phyloP scores from a whole-genome alignment of 2,329 filamentous ascomycete species.

The Chaetomiaceae sp. region DNA sequence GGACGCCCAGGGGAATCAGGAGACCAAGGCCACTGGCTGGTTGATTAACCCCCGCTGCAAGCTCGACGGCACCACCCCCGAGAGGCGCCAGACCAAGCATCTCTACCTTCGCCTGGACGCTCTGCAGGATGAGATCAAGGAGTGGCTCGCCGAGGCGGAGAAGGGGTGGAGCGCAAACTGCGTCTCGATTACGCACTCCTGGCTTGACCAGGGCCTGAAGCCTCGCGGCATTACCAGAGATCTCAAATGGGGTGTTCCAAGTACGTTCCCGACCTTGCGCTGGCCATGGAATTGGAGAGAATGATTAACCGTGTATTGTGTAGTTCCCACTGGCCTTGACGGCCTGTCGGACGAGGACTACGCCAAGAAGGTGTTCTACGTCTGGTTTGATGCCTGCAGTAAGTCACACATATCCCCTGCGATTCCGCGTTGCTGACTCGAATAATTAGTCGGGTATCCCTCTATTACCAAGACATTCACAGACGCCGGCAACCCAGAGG shows the following conservation, averaged over 20 bases:
- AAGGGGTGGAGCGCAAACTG: conserved; percentile 75
- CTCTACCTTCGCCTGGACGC: conserved; percentile 84
- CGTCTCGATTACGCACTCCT: conserved; percentile 70
- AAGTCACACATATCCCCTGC: not conserved
- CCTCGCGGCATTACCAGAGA: conserved; percentile 88
- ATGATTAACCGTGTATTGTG: not conserved
- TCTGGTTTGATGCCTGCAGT: conserved; percentile 64
- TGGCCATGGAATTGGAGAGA: not conserved
- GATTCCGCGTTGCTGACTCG: conserved; percentile 6
- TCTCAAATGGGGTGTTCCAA: conserved; percentile 76
- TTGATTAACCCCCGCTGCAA: conserved; percentile 62
- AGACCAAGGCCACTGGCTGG: conserved; percentile 25
- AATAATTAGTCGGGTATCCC: conserved; percentile 66
- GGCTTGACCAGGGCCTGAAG: conserved; percentile 79
- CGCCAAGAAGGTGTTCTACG: conserved; percentile 73
- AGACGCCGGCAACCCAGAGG: conserved; percentile 40
- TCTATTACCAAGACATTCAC: conserved; percentile 92
- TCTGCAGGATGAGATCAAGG: conserved; percentile 69
- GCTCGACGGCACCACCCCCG: conserved; percentile 76
- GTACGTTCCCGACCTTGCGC: conserved; percentile 9
- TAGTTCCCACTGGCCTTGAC: conserved; percentile 44
- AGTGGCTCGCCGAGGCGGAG: conserved; percentile 72
- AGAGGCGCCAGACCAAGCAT: conserved; percentile 80
- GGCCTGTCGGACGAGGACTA: conserved; percentile 52
- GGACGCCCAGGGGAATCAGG: conserved; percentile 20